Evolutionary conservation across 148 eudicot species (phyloP).

Genomic region (Chenopodium album): DNA sequence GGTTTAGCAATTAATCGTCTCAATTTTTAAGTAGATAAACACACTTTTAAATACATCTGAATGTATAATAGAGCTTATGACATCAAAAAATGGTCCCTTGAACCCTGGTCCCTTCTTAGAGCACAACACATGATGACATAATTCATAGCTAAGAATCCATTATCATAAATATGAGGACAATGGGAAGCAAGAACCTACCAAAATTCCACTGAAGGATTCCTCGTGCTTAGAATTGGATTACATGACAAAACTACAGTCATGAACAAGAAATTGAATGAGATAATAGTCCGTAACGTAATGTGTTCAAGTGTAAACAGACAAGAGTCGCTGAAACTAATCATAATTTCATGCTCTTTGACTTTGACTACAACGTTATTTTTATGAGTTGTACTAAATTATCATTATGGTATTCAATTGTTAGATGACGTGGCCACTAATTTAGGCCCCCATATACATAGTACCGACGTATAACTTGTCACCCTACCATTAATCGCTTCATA

Average conservation of each 20-base stretch:
- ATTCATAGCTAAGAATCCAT: slow-evolving; percentile 5
- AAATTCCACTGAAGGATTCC: slow-evolving; percentile 4
- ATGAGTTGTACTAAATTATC: no score
- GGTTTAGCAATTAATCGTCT: no score
- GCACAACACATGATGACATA: background rate
- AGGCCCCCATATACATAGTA: background rate
- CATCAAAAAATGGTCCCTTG: background rate
- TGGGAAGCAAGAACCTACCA: slow-evolving; percentile 4
- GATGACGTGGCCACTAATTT: background rate
- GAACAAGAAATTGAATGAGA: background rate
- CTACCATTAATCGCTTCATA: background rate
- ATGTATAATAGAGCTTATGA: background rate
- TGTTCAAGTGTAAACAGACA: background rate
- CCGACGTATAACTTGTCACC: background rate
- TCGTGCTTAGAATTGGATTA: background rate
- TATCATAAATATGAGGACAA: background rate
- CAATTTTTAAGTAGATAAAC: no score
- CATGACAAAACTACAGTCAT: background rate
- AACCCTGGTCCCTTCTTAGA: no score
- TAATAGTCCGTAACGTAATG: background rate
- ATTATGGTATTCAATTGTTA: background rate
- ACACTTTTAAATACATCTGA: no score
- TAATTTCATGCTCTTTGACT: slow-evolving; percentile 1
- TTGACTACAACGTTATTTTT: slow-evolving; percentile 5
- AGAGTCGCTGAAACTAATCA: background rate